Conservation (phyloP, 2,329 filamentous ascomycete species). For the Fusarium sp. region DNA sequence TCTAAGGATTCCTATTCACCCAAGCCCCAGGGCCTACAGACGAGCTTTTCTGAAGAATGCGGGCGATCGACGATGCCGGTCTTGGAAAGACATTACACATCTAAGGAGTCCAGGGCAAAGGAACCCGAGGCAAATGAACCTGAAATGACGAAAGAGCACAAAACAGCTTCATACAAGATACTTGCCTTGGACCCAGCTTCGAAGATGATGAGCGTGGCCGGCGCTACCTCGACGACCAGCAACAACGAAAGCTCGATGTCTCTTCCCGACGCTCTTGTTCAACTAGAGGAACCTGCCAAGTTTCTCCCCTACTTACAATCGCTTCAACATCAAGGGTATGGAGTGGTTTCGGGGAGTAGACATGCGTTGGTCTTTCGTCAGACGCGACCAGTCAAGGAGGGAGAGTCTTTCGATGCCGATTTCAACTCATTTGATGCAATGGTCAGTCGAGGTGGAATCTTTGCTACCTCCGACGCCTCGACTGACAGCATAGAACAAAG, state of each 20-base stretch:
- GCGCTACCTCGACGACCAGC: constrained; percentile 70
- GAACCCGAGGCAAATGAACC: neutral
- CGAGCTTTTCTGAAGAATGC: constrained; percentile 62
- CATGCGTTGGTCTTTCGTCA: constrained; percentile 79
- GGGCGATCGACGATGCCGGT: constrained; percentile 55
- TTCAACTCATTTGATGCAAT: constrained; percentile 75
- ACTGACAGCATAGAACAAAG: constrained; percentile 53
- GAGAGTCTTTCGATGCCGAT: neutral
- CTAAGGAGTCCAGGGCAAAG: neutral
- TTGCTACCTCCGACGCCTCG: constrained; percentile 71
- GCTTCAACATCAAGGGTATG: constrained; percentile 74
- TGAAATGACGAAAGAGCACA: constrained; percentile 4
- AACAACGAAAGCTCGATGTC: constrained; percentile 66
- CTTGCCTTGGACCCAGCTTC: constrained; percentile 75
- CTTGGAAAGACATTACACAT: constrained; percentile 54
- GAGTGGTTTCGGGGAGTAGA: constrained; percentile 74
- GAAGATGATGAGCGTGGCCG: constrained; percentile 70
- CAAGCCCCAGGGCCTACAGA: constrained; percentile 64
- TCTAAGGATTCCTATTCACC: constrained; percentile 60
- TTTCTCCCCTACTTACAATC: constrained; percentile 75
- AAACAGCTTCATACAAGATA: constrained; percentile 68
- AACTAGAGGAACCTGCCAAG: constrained; percentile 73
- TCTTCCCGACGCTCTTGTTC: constrained; percentile 72
- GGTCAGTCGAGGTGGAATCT: constrained; percentile 66
- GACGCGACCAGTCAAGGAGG: constrained; percentile 54